A percentile compares a stretch with the other conserved stretches of the same genome.
phyloP scores from a whole-genome alignment of 192 early-diverging fungal genomes.

The Martensiomyces pterosporus region DNA sequence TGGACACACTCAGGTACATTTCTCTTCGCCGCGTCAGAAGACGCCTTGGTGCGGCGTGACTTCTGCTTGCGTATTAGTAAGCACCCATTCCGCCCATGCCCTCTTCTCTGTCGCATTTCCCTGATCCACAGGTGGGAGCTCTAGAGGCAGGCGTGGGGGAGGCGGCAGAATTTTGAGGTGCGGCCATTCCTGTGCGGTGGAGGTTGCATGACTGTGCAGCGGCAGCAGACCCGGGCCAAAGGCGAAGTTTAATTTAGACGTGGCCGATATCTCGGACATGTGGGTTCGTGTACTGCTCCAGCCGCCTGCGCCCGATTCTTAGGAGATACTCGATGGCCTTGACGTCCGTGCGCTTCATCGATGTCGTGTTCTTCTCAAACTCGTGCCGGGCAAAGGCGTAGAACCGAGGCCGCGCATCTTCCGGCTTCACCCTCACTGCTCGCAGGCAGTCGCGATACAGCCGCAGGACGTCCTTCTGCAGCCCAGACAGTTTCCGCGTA shows the following conservation, averaged over 20 bases:
- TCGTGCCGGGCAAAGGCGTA: conserved; percentile 63
- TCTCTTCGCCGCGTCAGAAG: too few relatives aligned
- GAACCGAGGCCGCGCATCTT: conserved; percentile 62
- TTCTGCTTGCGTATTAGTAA: too few relatives aligned
- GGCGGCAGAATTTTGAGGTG: too few relatives aligned
- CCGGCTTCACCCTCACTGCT: conserved; percentile 59
- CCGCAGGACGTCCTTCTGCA: conserved; percentile 62
- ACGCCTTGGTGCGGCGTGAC: too few relatives aligned
- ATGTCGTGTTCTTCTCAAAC: conserved; percentile 55
- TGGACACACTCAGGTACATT: too few relatives aligned
- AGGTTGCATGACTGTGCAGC: too few relatives aligned
- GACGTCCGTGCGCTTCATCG: conserved; percentile 57
- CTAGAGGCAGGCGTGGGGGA: too few relatives aligned
- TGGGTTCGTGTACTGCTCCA: conserved; percentile 59
- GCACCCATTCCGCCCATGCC: too few relatives aligned
- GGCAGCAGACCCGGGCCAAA: too few relatives aligned
- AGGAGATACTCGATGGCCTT: conserved; percentile 67
- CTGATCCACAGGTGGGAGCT: too few relatives aligned
- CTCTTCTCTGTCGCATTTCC: too few relatives aligned
- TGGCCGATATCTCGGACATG: conserved; percentile 56
- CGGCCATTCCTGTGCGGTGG: too few relatives aligned
- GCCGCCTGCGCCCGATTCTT: conserved; percentile 58
- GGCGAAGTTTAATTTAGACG: not conserved
- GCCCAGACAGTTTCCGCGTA: conserved; percentile 55
- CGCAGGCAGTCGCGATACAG: conserved; percentile 70